Evolutionary conservation across 1,139 yeast species (phyloP).

Genomic region (Pichia sp.): DNA sequence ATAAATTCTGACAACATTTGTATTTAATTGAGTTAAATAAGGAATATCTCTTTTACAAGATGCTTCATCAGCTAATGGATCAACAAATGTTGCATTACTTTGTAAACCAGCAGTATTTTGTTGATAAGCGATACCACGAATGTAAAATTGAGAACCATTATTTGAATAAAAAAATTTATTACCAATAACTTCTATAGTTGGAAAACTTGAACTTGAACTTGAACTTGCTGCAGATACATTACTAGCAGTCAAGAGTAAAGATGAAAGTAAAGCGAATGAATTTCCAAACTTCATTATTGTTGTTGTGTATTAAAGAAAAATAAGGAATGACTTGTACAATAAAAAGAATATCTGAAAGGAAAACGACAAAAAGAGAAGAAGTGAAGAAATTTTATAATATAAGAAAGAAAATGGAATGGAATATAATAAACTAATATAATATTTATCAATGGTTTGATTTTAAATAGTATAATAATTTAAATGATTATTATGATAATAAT

Average conservation of each 20-base stretch:
- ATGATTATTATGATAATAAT: no score
- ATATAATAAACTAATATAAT: no score
- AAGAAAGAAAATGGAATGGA: background rate
- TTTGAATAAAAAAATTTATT: conserved; percentile 67
- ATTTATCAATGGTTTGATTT: no score
- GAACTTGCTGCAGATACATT: conserved; percentile 16
- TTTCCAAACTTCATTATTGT: conserved; percentile 5
- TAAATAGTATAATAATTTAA: no score
- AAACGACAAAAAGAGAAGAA: no score
- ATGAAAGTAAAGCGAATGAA: conserved; percentile 15
- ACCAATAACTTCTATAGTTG: conserved; percentile 50
- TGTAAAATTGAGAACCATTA: conserved; percentile 70
- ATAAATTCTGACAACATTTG: conserved; percentile 69
- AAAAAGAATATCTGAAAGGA: no score
- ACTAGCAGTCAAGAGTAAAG: conserved; percentile 13
- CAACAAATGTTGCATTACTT: conserved; percentile 30
- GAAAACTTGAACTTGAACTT: no score
- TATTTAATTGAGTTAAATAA: conserved; percentile 50
- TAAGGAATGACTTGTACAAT: conserved; percentile 22
- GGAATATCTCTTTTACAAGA: conserved; percentile 76
- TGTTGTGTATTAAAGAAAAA: conserved; percentile 29
- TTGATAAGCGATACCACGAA: conserved; percentile 76
- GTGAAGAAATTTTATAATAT: background rate
- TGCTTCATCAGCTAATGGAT: conserved; percentile 66
- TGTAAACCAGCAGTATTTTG: conserved; percentile 37